These are phyloP conservation scores for Piloderma croceum DNA, from an alignment of 768 basidiomycete species.

Conservation along the genomic window DNA sequence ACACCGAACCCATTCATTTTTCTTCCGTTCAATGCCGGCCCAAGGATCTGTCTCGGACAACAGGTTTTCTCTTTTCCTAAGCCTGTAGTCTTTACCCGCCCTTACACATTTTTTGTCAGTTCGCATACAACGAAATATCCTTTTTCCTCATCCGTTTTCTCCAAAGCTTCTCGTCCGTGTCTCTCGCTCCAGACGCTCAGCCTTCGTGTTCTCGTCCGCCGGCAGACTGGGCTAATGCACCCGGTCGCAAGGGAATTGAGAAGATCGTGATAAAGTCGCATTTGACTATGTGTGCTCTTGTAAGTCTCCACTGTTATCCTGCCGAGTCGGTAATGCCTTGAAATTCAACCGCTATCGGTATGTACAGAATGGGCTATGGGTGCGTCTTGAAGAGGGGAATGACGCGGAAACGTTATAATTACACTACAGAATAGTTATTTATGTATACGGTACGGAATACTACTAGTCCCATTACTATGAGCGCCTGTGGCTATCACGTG, in stretches of 20 bases:
- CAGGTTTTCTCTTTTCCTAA: constrained; percentile 26
- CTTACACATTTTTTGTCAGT: constrained; percentile 25
- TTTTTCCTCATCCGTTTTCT: constrained; percentile 49
- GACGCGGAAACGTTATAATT: no score
- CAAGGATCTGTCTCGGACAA: constrained; percentile 48
- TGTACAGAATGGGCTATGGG: no score
- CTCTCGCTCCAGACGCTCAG: constrained; percentile 19
- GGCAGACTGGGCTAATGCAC: constrained; percentile 30
- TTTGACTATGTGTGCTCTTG: constrained; percentile 36
- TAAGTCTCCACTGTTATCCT: no score
- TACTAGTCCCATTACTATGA: no score
- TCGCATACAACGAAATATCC: constrained; percentile 52
- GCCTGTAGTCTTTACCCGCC: not conserved
- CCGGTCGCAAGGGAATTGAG: constrained; percentile 29
- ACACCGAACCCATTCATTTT: constrained; percentile 53
- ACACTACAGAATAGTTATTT: no score
- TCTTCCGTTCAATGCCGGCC: constrained; percentile 49
- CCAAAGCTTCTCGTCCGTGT: constrained; percentile 41
- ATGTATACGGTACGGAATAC: no score
- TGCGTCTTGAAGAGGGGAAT: no score
- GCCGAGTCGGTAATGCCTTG: no score
- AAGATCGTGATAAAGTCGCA: constrained; percentile 29
- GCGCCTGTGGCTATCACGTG: no score
- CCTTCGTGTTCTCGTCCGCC: not conserved
- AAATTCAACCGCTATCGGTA: no score